Evolutionary conservation across 805 yeast genomes (phyloP).

Genomic region (Metschnikowia orientalis): DNA sequence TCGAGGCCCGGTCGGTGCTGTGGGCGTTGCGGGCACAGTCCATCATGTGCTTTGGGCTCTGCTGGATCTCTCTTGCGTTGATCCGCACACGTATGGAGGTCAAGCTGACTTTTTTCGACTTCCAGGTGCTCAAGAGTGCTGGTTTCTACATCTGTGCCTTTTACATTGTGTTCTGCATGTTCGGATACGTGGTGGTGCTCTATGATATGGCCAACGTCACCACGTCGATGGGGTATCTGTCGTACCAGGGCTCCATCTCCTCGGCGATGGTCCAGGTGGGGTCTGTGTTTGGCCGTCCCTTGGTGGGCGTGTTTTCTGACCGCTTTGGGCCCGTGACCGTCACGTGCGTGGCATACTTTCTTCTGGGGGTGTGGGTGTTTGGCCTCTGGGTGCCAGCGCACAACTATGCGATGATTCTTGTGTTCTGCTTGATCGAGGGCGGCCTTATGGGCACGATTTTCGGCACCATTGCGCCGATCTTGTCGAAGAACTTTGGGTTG

Average conservation of each 20-base stretch:
- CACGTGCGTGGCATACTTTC: slow-evolving; percentile 22
- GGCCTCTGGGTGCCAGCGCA: slow-evolving; percentile 42
- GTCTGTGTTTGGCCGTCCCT: slow-evolving; percentile 52
- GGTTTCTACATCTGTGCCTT: slow-evolving; percentile 41
- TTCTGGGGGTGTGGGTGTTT: slow-evolving; percentile 27
- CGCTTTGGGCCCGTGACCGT: slow-evolving; percentile 48
- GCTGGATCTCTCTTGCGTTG: slow-evolving; percentile 14
- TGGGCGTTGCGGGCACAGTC: slow-evolving; percentile 51
- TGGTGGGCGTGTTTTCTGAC: slow-evolving; percentile 50
- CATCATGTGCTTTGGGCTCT: slow-evolving; percentile 15
- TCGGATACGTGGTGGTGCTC: slow-evolving; percentile 58
- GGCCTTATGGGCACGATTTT: slow-evolving; percentile 58
- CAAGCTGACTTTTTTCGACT: slow-evolving; percentile 37
- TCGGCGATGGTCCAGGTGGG: slow-evolving; percentile 61
- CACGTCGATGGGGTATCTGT: slow-evolving; percentile 52
- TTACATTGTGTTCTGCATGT: slow-evolving; percentile 45
- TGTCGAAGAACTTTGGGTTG: slow-evolving; percentile 52
- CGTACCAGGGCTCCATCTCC: slow-evolving; percentile 52
- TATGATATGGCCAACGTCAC: slow-evolving; percentile 60
- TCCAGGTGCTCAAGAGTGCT: slow-evolving; percentile 29
- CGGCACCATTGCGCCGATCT: slow-evolving; percentile 50
- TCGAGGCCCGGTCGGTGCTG: slow-evolving; percentile 31
- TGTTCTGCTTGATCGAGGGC: slow-evolving; percentile 51
- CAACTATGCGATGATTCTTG: slow-evolving; percentile 52
- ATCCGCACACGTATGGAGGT: slow-evolving; percentile 18